Evolutionary conservation across 345 rosid species (phyloP).

Genomic region (Boechera retrofracta): DNA sequence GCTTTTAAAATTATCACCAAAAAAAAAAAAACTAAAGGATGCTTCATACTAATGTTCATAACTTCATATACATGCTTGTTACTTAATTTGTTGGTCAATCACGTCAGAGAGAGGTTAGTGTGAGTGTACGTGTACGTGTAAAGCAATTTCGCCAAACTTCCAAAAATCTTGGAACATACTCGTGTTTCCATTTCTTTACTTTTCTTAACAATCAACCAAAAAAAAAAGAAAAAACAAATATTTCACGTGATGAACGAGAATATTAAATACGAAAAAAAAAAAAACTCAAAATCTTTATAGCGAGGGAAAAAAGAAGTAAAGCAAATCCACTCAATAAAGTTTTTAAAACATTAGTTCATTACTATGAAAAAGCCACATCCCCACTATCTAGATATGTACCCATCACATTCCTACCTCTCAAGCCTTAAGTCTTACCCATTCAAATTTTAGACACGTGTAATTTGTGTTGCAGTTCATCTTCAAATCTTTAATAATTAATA

Average conservation of each 20-base stretch:
- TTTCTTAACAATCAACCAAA: neutral
- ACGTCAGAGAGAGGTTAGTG: conserved; percentile 23
- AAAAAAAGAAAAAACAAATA: neutral
- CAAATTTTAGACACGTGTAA: neutral
- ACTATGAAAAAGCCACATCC: neutral
- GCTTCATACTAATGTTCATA: neutral
- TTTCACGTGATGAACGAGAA: conserved; percentile 18
- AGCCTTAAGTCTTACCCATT: neutral
- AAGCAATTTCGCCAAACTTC: conserved; percentile 30
- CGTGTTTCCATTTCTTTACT: neutral
- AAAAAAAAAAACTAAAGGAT: neutral
- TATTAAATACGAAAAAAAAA: neutral
- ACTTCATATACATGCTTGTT: neutral
- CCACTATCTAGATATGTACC: neutral
- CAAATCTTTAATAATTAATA: neutral
- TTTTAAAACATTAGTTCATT: neutral
- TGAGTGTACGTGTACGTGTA: conserved; percentile 17
- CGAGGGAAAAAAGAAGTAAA: neutral
- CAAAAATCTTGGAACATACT: conserved; percentile 32
- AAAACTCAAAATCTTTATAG: neutral
- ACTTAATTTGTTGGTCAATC: conserved; percentile 6
- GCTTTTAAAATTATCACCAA: neutral
- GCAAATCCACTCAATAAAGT: neutral
- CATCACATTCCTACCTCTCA: neutral
- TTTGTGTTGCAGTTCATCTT: neutral